Evolutionary conservation across 495 filamentous ascomycete species (phyloP).

Genomic region (Aspergillus bertholletiae): DNA sequence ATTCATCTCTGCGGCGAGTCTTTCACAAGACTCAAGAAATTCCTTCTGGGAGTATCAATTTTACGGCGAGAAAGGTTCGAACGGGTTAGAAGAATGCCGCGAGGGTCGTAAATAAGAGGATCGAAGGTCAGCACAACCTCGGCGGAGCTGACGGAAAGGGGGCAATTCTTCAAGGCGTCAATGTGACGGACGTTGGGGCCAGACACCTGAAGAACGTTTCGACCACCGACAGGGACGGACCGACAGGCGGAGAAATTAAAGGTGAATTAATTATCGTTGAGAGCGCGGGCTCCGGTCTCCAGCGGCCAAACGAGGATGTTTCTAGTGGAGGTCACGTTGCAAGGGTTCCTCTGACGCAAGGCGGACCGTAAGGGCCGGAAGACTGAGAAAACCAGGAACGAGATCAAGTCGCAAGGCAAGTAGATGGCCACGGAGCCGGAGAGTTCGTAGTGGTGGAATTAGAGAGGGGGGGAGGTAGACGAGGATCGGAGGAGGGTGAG

Average conservation of each 20-base stretch:
- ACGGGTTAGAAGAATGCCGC: neutral
- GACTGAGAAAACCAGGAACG: constrained; percentile 19
- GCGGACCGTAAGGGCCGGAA: constrained; percentile 26
- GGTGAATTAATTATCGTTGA: constrained; percentile 3
- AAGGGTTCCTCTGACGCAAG: constrained; percentile 29
- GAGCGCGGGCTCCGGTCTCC: constrained; percentile 24
- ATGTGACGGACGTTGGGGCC: constrained; percentile 10
- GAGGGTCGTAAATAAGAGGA: neutral
- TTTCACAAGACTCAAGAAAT: constrained; percentile 20
- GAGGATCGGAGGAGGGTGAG: constrained; percentile 9
- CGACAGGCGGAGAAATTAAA: constrained; percentile 11
- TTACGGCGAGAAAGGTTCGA: constrained; percentile 3
- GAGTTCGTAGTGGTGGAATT: constrained; percentile 4
- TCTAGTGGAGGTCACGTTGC: constrained; percentile 26
- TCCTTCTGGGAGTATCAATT: constrained; percentile 14
- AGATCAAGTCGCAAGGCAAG: constrained; percentile 19
- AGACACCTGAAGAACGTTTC: constrained; percentile 9
- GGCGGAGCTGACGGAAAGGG: constrained; percentile 16
- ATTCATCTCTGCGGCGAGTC: constrained; percentile 35
- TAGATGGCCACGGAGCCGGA: constrained; percentile 25
- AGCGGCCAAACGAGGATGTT: constrained; percentile 24
- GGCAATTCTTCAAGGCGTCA: constrained; percentile 17
- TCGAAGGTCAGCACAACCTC: constrained; percentile 3
- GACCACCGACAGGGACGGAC: constrained; percentile 11
- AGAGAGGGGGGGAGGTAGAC: constrained; percentile 13